Conservation (phyloP, 2,329 filamentous ascomycete genomes). For the Pseudocercospora pini-densiflorae region DNA sequence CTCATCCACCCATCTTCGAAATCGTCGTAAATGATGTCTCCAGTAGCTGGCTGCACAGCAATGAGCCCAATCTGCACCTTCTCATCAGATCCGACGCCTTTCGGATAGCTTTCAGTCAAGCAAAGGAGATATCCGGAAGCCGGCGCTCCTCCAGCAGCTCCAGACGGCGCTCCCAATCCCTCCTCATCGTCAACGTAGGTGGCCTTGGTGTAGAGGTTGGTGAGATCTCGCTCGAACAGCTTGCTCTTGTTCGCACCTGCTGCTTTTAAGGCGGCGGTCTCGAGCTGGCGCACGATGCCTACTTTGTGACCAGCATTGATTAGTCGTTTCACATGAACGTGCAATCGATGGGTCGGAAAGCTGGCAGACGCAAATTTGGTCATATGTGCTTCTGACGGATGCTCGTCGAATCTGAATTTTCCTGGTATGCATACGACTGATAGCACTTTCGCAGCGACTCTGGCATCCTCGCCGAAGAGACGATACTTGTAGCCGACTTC, state of each 20-base stretch:
- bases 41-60: constrained; percentile 92
- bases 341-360: constrained; percentile 87
- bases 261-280: constrained; percentile 95
- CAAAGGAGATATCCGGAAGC: constrained; percentile 89
- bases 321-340: constrained; percentile 91
- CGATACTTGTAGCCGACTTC: constrained; percentile 98
- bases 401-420: constrained; percentile 92
- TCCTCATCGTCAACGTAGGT: constrained; percentile 96
- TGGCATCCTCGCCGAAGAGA: constrained; percentile 95
- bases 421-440: constrained; percentile 97
- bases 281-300: constrained; percentile 89
- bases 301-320: constrained; percentile 95
- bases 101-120: constrained; percentile 82
- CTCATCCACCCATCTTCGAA: constrained; percentile 99
- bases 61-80: constrained; percentile 90
- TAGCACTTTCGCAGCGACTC: constrained; percentile 84
- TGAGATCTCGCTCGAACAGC: constrained; percentile 89
- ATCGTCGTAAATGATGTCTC: constrained; percentile 92
- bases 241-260: constrained; percentile 92
- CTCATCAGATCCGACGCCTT: constrained; percentile 84
- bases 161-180: constrained; percentile 66
- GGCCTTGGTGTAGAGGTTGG: constrained; percentile 96
- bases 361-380: constrained; percentile 94
- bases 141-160: constrained; percentile 59
- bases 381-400: constrained; percentile 88